These are phyloP conservation scores for Starmerella apicola DNA, from an alignment of 805 yeast species.

Conservation along the genomic window DNA sequence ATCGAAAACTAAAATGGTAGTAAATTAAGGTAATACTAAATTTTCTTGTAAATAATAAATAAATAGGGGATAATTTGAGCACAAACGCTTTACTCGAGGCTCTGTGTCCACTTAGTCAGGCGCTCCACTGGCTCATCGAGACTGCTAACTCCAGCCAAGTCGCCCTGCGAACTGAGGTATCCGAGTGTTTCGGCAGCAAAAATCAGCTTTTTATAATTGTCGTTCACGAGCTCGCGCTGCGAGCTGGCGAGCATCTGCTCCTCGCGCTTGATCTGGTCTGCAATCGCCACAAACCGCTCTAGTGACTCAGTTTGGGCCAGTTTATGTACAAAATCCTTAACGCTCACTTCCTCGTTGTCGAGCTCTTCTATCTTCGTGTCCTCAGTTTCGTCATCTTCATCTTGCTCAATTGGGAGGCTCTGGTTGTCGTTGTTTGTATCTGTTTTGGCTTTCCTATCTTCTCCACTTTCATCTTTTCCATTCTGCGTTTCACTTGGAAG, in stretches of 20 bases:
- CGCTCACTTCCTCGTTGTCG: slow-evolving; percentile 19
- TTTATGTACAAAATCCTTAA: slow-evolving; percentile 12
- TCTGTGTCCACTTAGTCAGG: slow-evolving; percentile 10
- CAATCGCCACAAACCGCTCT: slow-evolving; percentile 20
- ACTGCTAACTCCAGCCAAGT: slow-evolving; percentile 15
- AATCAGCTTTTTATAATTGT: slow-evolving; percentile 30
- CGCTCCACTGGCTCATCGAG: slow-evolving; percentile 8
- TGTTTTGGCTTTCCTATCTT: slow-evolving; percentile 5
- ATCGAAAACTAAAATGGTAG: too few relatives aligned
- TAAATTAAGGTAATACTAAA: too few relatives aligned
- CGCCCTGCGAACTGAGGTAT: slow-evolving; percentile 20
- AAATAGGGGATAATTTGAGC: too few relatives aligned
- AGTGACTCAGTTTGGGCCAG: slow-evolving; percentile 18
- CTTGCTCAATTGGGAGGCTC: not conserved
- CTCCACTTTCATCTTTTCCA: slow-evolving; percentile 4
- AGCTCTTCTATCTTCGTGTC: slow-evolving; percentile 19
- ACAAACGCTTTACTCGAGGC: too few relatives aligned
- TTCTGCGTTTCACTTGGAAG: slow-evolving; percentile 16
- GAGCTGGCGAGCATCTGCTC: slow-evolving; percentile 27
- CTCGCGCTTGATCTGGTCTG: slow-evolving; percentile 23
- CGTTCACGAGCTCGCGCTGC: slow-evolving; percentile 30
- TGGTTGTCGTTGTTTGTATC: slow-evolving; percentile 2
- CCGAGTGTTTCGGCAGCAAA: slow-evolving; percentile 27
- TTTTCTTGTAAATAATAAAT: not conserved
- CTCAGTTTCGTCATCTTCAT: slow-evolving; percentile 6